Evolutionary conservation across 1,284 basidiomycete species (phyloP).

Genomic region (Ustilago tritici): DNA sequence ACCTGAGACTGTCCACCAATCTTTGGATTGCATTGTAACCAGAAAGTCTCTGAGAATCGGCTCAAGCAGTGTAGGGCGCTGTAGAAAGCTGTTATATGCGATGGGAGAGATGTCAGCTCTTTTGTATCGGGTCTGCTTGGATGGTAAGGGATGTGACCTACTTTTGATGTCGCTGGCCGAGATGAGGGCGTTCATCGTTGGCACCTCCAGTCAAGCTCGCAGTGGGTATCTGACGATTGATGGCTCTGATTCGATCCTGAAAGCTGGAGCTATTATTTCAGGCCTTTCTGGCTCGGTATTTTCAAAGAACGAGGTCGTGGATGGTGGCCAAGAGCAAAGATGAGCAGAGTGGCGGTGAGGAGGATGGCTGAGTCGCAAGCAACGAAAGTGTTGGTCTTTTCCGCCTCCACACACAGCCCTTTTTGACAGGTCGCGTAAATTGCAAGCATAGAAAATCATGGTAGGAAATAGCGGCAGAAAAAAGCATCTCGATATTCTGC

Average conservation of each 20-base stretch:
- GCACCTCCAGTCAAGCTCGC: too few species aligned
- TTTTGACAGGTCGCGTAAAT: conserved; percentile 10
- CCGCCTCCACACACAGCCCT: background rate
- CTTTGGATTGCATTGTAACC: conserved; percentile 35
- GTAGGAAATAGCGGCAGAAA: conserved; percentile 6
- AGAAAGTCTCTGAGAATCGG: conserved; percentile 50
- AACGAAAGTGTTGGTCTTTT: conserved; percentile 35
- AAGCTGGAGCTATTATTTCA: background rate
- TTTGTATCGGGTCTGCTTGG: too few species aligned
- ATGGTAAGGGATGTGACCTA: conserved; percentile 6
- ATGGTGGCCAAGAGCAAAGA: background rate
- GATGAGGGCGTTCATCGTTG: conserved; percentile 46
- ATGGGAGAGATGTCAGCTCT: background rate
- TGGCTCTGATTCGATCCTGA: too few species aligned
- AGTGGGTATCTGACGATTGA: too few species aligned
- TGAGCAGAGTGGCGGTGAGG: background rate
- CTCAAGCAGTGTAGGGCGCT: conserved; percentile 38
- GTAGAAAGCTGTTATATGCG: conserved; percentile 28
- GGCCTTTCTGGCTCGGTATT: background rate
- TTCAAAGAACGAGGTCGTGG: background rate
- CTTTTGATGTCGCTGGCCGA: conserved; percentile 49
- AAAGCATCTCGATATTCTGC: background rate
- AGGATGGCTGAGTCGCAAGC: conserved; percentile 25
- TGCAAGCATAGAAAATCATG: background rate
- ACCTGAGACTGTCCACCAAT: conserved; percentile 20